Conservation (phyloP, 345 rosid genomes). For the Melaleuca quinquenervia region DNA sequence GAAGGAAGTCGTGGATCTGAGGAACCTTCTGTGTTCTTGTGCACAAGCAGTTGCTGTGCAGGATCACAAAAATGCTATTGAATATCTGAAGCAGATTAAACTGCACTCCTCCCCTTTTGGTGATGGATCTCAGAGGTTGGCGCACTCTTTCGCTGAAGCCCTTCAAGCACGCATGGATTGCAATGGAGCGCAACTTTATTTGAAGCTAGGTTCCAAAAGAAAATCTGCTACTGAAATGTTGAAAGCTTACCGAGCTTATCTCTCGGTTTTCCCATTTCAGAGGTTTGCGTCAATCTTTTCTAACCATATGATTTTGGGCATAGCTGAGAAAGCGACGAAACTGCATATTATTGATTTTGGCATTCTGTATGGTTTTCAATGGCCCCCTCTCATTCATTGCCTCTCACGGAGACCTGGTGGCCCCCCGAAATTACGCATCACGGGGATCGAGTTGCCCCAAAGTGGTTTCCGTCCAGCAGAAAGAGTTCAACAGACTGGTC, state of each 20-base stretch:
- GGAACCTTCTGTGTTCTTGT: slow-evolving; percentile 24
- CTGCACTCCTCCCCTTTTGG: slow-evolving; percentile 27
- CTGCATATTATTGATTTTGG: slow-evolving; percentile 40
- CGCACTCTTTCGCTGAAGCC: slow-evolving; percentile 33
- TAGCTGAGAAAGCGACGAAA: slow-evolving; percentile 15
- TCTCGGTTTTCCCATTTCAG: slow-evolving; percentile 24
- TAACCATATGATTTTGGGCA: slow-evolving; percentile 15
- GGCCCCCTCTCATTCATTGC: slow-evolving; percentile 30
- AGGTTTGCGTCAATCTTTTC: slow-evolving; percentile 23
- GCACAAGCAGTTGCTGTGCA: slow-evolving; percentile 31
- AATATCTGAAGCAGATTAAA: slow-evolving; percentile 27
- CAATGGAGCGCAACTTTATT: slow-evolving; percentile 8
- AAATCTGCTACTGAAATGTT: slow-evolving; percentile 21
- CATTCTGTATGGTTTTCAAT: slow-evolving; percentile 32
- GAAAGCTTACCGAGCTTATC: slow-evolving; percentile 24
- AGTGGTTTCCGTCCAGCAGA: slow-evolving; percentile 31
- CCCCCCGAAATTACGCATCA: slow-evolving; percentile 34
- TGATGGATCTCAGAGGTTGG: slow-evolving; percentile 33
- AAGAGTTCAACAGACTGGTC: slow-evolving; percentile 29
- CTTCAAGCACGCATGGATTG: slow-evolving; percentile 32
- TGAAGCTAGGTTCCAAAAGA: slow-evolving; percentile 6
- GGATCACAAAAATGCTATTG: slow-evolving; percentile 20
- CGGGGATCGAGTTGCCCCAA: slow-evolving; percentile 41
- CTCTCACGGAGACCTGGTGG: slow-evolving; percentile 21
- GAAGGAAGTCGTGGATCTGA: slow-evolving; percentile 27